Base-by-base conservation (phyloP, 371 early-diverging fungal species). In the Mucor circinelloides region DNA sequence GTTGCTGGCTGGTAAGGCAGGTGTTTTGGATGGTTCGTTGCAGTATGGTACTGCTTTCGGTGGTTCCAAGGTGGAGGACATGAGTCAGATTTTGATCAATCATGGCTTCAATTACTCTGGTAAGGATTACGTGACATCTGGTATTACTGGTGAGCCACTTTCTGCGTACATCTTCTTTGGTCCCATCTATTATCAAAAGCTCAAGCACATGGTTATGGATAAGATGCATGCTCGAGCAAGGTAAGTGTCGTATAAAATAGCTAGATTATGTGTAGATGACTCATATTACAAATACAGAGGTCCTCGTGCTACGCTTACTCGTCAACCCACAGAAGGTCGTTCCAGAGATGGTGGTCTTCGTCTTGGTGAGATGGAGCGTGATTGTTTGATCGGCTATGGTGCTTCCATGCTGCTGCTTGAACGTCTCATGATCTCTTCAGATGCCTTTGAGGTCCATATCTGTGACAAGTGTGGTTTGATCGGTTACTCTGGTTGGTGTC, bases 161-260 rank as follows among this genome's bases (percentile, higher is more conserved):
- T 87, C 90, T 58, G 99, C 97, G 0, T 98, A 96, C 71, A 97
- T 99, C 34, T 99, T 98, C 87, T 97, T 96, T 85, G 99, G 99
- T 17, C 99, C 99, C 12, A 93, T 97, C 19, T 98, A 97, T 71
- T 99, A 99, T 79, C 99, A 99, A 80, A 95, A 98, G 77, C 88
- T 99, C 62, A 99, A 99, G 87, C 99, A 99, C 79, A 99, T 99
- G 99, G 99, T 99, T 6, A 93, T 97, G 87, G 99, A 99, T 83
- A 99, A 99, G 85, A 99, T 99, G 95, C 99, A 99, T 78, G 97
- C 98, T 23, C 93, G 99, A 74, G 93, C 99, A 57, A 83, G 91
- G 91, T 88, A 84, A 67, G 74, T 46, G 19, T 10, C 46, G 8
- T 21, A 10, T 10, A 44, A 13, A 12, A 30, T 32, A 5, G 27